Conservation (phyloP, 208 protist species). For the Leishmania tarentolae region DNA sequence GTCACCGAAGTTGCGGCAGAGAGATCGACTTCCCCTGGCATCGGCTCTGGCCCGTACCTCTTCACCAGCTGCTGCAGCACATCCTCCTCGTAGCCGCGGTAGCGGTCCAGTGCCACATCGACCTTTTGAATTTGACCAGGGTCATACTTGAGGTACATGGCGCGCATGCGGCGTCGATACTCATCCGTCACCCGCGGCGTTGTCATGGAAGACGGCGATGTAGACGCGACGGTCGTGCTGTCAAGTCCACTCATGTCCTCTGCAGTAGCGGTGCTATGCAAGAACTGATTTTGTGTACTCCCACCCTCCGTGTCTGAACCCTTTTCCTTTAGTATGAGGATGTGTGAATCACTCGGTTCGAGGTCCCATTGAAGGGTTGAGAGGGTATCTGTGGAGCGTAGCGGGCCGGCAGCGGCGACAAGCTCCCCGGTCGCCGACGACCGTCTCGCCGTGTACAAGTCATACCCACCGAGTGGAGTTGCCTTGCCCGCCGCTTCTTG, state of each 20-base stretch:
- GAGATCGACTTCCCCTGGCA: slow-evolving; percentile 10
- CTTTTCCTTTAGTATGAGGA: slow-evolving; percentile 15
- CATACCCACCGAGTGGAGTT: slow-evolving; percentile 34
- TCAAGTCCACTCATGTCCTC: neutral
- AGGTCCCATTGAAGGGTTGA: slow-evolving; percentile 10
- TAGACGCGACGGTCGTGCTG: neutral
- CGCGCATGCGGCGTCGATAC: slow-evolving; percentile 38
- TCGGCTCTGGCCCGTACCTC: slow-evolving; percentile 41
- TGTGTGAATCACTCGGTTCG: slow-evolving; percentile 18
- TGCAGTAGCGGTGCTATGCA: slow-evolving; percentile 2
- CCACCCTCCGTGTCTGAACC: neutral
- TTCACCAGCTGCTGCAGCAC: slow-evolving; percentile 40
- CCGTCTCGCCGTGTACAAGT: slow-evolving; percentile 26
- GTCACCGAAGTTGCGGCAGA: neutral
- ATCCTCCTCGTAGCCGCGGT: slow-evolving; percentile 40
- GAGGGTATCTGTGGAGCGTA: slow-evolving; percentile 28
- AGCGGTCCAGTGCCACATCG: slow-evolving; percentile 35
- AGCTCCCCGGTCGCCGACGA: slow-evolving; percentile 17
- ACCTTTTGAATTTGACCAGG: slow-evolving; percentile 33
- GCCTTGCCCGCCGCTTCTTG: slow-evolving; percentile 47
- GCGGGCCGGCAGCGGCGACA: slow-evolving; percentile 5
- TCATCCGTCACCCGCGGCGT: slow-evolving; percentile 7
- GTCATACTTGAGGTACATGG: slow-evolving; percentile 46
- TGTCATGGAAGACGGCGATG: slow-evolving; percentile 2
- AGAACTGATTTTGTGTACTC: slow-evolving; percentile 6